phyloP scores from a whole-genome alignment of 2,329 filamentous ascomycete genomes.

The Microdochium paspali region DNA sequence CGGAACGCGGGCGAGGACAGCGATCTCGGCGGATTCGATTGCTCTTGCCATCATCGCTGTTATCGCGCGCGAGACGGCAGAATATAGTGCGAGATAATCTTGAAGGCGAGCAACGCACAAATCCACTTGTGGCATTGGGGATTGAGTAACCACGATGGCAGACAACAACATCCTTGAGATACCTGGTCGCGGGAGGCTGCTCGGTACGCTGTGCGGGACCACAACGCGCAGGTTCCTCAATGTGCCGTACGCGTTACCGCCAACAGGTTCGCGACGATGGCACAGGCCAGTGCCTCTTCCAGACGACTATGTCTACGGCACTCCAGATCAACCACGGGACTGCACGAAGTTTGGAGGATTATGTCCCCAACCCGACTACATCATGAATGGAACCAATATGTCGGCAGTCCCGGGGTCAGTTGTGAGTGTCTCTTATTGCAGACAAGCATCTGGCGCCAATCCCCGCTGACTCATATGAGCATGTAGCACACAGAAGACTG shows the following conservation, averaged over 20 bases:
- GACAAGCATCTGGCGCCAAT: not conserved
- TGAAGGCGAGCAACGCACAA: too few relatives aligned
- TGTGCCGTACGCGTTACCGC: conserved; percentile 29
- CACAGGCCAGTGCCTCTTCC: conserved; percentile 24
- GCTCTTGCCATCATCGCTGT: too few relatives aligned
- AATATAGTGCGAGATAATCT: too few relatives aligned
- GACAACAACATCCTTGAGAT: not conserved
- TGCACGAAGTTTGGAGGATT: not conserved
- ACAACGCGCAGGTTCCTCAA: not conserved
- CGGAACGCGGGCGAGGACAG: too few relatives aligned
- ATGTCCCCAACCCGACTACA: not conserved
- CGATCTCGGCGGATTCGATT: too few relatives aligned
- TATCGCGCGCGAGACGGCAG: too few relatives aligned
- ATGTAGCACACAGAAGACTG: not conserved
- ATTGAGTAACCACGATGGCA: not conserved
- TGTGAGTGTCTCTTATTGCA: not conserved
- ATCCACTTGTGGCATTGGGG: not conserved
- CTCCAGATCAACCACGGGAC: not conserved
- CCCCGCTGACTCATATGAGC: too few relatives aligned
- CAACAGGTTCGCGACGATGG: conserved; percentile 25
- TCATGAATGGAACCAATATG: not conserved
- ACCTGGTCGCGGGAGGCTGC: not conserved
- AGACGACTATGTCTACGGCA: not conserved
- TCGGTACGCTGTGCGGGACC: not conserved
- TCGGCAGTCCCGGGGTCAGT: not conserved